phyloP scores from a whole-genome alignment of 202 grass and related monocot species.

The Digitaria exilis region DNA sequence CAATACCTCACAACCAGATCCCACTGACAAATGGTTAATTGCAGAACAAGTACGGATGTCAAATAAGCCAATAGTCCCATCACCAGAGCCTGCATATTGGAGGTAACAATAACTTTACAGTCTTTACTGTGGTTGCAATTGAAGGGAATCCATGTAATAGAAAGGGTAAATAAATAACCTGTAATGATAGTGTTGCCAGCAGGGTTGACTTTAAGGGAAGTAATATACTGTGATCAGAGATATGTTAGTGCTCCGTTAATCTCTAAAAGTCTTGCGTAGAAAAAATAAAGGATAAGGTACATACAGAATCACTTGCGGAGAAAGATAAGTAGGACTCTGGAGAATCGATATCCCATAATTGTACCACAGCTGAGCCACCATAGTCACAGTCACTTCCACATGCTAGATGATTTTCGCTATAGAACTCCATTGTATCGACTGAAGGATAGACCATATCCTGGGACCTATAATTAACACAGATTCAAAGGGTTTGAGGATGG shows the following conservation, averaged over 20 bases:
- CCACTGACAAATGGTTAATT: constrained; percentile 92
- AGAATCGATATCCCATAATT: constrained; percentile 94
- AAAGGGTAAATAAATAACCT: constrained; percentile 57
- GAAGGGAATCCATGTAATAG: background rate
- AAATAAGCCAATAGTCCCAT: constrained; percentile 95
- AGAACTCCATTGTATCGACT: constrained; percentile 86
- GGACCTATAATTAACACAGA: constrained; percentile 53
- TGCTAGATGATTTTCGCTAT: constrained; percentile 81
- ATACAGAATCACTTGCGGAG: constrained; percentile 93
- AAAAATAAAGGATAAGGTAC: constrained; percentile 38
- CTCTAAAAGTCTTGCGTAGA: constrained; percentile 30
- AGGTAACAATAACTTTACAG: constrained; percentile 35
- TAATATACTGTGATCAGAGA: constrained; percentile 76
- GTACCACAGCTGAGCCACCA: constrained; percentile 79
- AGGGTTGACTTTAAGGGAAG: constrained; percentile 86
- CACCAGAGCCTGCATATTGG: constrained; percentile 77
- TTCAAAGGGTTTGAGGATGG: constrained; percentile 18
- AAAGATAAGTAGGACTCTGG: constrained; percentile 80
- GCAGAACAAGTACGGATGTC: constrained; percentile 84
- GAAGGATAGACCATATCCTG: constrained; percentile 87
- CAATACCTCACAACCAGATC: constrained; percentile 74
- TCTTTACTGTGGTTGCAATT: constrained; percentile 27
- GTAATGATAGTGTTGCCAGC: constrained; percentile 85
- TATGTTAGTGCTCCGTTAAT: constrained; percentile 43
- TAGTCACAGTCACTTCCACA: constrained; percentile 93